Evolutionary conservation across 2,329 filamentous ascomycete species (phyloP).

Genomic region (Ascocoryne sarcoides): DNA sequence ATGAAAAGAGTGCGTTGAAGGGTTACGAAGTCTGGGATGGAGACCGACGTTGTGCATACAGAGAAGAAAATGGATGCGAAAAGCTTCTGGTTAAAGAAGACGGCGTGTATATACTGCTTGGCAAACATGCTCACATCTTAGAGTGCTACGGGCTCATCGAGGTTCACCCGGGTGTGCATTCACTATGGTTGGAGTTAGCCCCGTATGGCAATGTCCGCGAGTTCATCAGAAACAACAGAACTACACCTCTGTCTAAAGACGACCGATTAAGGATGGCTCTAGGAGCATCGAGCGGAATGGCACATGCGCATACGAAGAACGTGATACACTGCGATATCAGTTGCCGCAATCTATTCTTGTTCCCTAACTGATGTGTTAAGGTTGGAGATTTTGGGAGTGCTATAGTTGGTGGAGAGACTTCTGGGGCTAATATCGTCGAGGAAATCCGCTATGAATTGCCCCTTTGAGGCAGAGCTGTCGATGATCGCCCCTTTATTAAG

Average conservation of each 20-base stretch:
- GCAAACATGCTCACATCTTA: slow-evolving; percentile 1
- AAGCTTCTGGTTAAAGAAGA: slow-evolving; percentile 1
- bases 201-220: slow-evolving; percentile 1
- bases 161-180: slow-evolving; percentile 1
- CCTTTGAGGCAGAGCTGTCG: slow-evolving; percentile 3
- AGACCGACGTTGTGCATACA: background rate
- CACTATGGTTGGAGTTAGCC: background rate
- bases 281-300: slow-evolving; percentile 5
- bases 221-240: slow-evolving; percentile 1
- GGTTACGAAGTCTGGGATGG: slow-evolving; percentile 1
- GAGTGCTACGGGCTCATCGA: background rate
- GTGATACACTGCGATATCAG: slow-evolving; percentile 7
- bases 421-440: background rate
- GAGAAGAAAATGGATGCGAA: slow-evolving; percentile 2
- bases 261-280: slow-evolving; percentile 7
- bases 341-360: slow-evolving; percentile 9
- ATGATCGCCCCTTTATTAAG: slow-evolving; percentile 1
- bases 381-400: slow-evolving; percentile 8
- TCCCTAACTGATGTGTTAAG: slow-evolving; percentile 6
- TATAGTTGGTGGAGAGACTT: background rate
- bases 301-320: slow-evolving; percentile 6
- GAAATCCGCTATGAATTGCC: slow-evolving; percentile 7
- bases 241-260: slow-evolving; percentile 1
- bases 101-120: background rate
- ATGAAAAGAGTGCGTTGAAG: background rate